A percentile compares a stretch with the other conserved stretches of the same genome.
phyloP scores from a whole-genome alignment of 2,329 filamentous ascomycete species.

The Erysiphe neolycopersici region DNA sequence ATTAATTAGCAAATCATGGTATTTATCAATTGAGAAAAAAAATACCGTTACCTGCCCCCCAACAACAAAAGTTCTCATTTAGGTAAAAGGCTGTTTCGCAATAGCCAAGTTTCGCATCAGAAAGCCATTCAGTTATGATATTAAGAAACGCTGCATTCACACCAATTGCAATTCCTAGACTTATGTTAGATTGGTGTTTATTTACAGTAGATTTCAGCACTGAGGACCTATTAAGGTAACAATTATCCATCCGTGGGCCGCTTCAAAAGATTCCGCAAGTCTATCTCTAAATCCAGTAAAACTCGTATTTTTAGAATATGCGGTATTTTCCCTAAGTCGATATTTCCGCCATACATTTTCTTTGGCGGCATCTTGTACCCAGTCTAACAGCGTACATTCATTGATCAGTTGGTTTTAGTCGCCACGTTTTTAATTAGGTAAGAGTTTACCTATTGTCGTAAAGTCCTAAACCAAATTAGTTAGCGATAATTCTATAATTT shows the following conservation, averaged over 20 bases:
- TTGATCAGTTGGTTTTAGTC: constrained; percentile 3
- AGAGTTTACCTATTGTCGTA: constrained; percentile 49
- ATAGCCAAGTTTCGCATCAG: constrained; percentile 72
- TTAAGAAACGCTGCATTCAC: constrained; percentile 71
- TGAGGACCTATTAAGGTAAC: constrained; percentile 51
- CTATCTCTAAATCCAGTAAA: constrained; percentile 53
- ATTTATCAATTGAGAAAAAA: not conserved
- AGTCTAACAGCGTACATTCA: constrained; percentile 33
- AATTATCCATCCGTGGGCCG: constrained; percentile 93
- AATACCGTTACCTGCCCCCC: constrained; percentile 22
- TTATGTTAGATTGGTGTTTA: not conserved
- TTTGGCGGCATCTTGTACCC: constrained; percentile 89
- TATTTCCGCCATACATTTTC: constrained; percentile 64
- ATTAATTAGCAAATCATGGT: not conserved
- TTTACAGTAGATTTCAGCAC: not conserved
- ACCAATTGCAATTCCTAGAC: constrained; percentile 47
- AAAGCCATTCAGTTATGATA: constrained; percentile 76
- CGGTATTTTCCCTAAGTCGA: constrained; percentile 42
- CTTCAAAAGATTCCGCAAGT: constrained; percentile 71
- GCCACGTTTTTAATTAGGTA: constrained; percentile 1
- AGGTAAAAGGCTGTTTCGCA: constrained; percentile 73
- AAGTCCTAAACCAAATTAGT: constrained; percentile 36
- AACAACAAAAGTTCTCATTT: constrained; percentile 77
- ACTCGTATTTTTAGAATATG: constrained; percentile 39
- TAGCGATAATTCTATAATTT: not conserved